Evolutionary conservation across 768 basidiomycete species (phyloP), one percentile per base, ranked within the genome.

Genomic region (Amanita thiersii): DNA sequence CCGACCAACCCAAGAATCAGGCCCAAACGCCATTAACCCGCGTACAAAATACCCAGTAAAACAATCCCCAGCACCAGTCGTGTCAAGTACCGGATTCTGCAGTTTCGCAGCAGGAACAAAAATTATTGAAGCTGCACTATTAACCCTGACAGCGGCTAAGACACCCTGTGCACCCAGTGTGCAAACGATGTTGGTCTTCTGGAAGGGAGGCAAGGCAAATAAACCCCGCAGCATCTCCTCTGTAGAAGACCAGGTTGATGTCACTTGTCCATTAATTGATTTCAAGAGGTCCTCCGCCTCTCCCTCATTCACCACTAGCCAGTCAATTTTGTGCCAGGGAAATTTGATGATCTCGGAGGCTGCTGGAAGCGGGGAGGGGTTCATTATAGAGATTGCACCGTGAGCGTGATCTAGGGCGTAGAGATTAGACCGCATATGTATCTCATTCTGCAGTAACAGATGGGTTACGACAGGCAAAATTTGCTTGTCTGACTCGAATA

Each of bases 21-120:
- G 43, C 0, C 54, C 62, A 37, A 59, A 52, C 26, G 61, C 55
- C 77, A 79, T 77, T 29, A 81, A 56, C 0, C 72, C 74, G 9
- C 66, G 61, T 10, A 78, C 70, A 47, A 79, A 65, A 49, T 76
- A 81, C 9, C 79, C 79, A 0, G 76, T 68, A 52, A 79, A 79
- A 45, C 76, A 78, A 48, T 81, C 79, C 0, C 79, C 79, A 1
- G 79, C 79, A 7, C 79, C 79, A 0, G 79, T 81, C 2, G 77
- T 79, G 50, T 81, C 77, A 11, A 57, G 51, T 3, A 63, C 58
- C 0, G 54, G 48, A 3, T 64, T 70, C 25, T 60, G 45, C 10
- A 79, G 54, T 33, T 53, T 55, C 2, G 68, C 68, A 3, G 76
- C 76, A 1, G 73, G 74, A n/a, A 75, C 47, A 44, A 65, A 60